These are phyloP conservation scores for Ophiostoma quercus DNA, from an alignment of 2,329 filamentous ascomycete genomes.

Conservation along the genomic window DNA sequence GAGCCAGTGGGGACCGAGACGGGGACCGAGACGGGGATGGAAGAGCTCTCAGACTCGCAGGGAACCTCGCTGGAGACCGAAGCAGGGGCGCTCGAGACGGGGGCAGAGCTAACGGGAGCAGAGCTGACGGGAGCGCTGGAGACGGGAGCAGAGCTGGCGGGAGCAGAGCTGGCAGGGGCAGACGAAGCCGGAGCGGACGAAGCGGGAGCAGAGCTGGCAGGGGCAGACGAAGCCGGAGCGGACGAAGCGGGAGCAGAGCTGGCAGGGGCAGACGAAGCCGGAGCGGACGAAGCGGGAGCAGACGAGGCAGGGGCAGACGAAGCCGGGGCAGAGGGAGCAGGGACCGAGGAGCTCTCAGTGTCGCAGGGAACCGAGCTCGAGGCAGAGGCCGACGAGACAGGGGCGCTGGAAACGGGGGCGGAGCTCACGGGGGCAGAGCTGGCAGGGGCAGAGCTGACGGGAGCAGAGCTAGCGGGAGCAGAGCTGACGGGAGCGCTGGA, in stretches of 20 bases:
- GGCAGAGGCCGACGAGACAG: not conserved
- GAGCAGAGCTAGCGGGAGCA: not conserved
- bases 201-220: not conserved
- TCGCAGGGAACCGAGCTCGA: not conserved
- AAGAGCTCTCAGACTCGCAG: constrained; percentile 10
- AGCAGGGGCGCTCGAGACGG: constrained; percentile 6
- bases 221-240: not conserved
- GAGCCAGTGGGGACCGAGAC: not conserved
- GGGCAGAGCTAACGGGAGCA: not conserved
- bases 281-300: not conserved
- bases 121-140: no score
- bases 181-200: not conserved
- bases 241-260: not conserved
- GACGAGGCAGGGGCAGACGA: not conserved
- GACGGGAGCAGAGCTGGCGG: not conserved
- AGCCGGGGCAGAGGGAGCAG: not conserved
- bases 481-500: not conserved
- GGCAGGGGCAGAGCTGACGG: no score
- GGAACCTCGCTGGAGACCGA: constrained; percentile 4
- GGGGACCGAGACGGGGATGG: not conserved
- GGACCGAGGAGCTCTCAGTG: not conserved
- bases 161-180: not conserved
- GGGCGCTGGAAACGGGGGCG: not conserved
- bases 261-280: not conserved
- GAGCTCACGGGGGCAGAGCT: not conserved